Evolutionary conservation across 2,329 filamentous ascomycete species (phyloP).

Genomic region (Apiospora saccharicola): DNA sequence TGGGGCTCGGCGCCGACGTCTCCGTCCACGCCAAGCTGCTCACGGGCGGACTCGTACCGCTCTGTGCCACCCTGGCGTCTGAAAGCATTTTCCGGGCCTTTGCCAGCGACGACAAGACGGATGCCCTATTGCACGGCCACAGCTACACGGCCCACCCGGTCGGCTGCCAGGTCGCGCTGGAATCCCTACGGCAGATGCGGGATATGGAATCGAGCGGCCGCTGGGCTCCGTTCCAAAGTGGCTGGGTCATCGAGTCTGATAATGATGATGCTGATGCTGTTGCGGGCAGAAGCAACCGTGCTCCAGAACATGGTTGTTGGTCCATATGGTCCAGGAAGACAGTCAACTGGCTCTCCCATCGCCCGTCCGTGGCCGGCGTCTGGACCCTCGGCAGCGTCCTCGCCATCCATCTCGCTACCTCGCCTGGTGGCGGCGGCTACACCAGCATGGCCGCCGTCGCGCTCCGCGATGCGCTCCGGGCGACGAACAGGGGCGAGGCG

Average conservation of each 20-base stretch:
- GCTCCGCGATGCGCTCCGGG: conserved; percentile 49
- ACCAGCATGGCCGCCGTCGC: conserved; percentile 53
- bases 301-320: conserved; percentile 52
- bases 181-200: conserved; percentile 67
- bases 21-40: conserved; percentile 84
- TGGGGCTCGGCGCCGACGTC: conserved; percentile 74
- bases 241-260: conserved; percentile 54
- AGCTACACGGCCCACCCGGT: conserved; percentile 87
- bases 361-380: conserved; percentile 65
- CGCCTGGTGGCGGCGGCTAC: conserved; percentile 53
- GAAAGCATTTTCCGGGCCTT: conserved; percentile 78
- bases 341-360: conserved; percentile 63
- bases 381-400: conserved; percentile 77
- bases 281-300: too few species aligned
- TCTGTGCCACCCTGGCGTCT: conserved; percentile 79
- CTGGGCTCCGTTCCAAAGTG: conserved; percentile 63
- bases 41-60: conserved; percentile 79
- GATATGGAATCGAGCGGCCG: conserved; percentile 61
- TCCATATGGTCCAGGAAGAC: conserved; percentile 74
- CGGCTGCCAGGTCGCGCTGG: conserved; percentile 80
- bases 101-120: conserved; percentile 74
- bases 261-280: conserved; percentile 21
- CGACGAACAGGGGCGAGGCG: conserved; percentile 10
- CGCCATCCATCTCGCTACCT: conserved; percentile 62
- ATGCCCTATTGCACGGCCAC: conserved; percentile 83